A percentile compares a stretch with the other conserved stretches of the same genome.
Evolutionary conservation across 192 early-diverging fungal species (phyloP).

Genomic region (Coemansia sp.): DNA sequence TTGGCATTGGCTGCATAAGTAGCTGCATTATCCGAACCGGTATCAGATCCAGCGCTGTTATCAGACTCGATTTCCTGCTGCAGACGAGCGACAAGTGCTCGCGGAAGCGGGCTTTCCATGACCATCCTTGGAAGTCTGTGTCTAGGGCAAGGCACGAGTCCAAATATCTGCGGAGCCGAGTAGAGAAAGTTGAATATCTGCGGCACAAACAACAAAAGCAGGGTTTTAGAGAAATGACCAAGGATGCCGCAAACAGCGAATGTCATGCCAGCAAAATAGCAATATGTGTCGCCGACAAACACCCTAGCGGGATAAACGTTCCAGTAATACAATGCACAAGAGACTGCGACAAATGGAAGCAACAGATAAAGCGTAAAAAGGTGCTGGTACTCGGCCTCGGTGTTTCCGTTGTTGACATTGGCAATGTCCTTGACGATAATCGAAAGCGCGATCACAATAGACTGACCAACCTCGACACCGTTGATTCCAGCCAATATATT

Average conservation of each 20-base stretch:
- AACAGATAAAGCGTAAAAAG: slow-evolving; percentile 88
- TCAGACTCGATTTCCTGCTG: slow-evolving; percentile 17
- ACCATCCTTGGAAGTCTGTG: slow-evolving; percentile 81
- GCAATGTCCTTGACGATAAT: slow-evolving; percentile 59
- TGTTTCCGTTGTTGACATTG: slow-evolving; percentile 33
- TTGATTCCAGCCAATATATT: slow-evolving; percentile 99
- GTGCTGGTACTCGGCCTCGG: slow-evolving; percentile 75
- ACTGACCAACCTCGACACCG: slow-evolving; percentile 94
- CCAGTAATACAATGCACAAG: slow-evolving; percentile 73
- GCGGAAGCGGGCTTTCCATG: slow-evolving; percentile 20
- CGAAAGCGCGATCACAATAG: slow-evolving; percentile 87
- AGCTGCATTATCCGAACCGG: background rate
- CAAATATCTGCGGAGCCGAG: slow-evolving; percentile 92
- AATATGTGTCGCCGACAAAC: slow-evolving; percentile 96
- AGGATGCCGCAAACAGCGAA: slow-evolving; percentile 97
- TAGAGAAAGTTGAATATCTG: slow-evolving; percentile 98
- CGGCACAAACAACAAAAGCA: slow-evolving; percentile 91
- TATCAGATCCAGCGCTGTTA: slow-evolving; percentile 17
- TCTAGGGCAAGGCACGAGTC: slow-evolving; percentile 90
- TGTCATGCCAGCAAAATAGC: slow-evolving; percentile 99
- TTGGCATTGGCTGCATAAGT: background rate
- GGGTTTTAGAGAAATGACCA: slow-evolving; percentile 90
- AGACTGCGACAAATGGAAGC: slow-evolving; percentile 89
- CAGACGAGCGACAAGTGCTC: slow-evolving; percentile 14
- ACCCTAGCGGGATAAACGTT: slow-evolving; percentile 93